Evolutionary conservation across 208 protist genomes (phyloP).

Genomic region (Trypanosomatidae sp.): DNA sequence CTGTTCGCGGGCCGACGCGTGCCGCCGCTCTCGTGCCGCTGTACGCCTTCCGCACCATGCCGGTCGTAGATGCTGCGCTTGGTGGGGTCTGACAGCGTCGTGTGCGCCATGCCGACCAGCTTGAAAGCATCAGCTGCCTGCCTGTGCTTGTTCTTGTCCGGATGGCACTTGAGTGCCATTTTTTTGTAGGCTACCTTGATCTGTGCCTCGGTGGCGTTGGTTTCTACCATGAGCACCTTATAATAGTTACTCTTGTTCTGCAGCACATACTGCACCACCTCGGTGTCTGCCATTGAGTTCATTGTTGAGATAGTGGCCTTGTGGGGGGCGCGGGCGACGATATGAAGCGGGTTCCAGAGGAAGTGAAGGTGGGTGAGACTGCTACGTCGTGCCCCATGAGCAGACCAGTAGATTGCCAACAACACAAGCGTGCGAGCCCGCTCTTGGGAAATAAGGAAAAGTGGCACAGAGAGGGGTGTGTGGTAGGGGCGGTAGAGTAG

Average conservation of each 20-base stretch:
- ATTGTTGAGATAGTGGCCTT: conserved; percentile 22
- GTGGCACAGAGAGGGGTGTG: background rate
- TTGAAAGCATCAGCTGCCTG: conserved; percentile 90
- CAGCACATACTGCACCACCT: conserved; percentile 81
- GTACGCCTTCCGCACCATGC: conserved; percentile 75
- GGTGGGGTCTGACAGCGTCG: conserved; percentile 63
- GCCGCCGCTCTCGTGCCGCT: conserved; percentile 75
- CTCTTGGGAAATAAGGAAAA: background rate
- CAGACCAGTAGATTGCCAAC: background rate
- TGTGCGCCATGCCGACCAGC: conserved; percentile 76
- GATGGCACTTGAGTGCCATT: conserved; percentile 88
- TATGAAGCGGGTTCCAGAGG: background rate
- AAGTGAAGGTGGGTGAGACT: background rate
- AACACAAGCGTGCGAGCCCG: background rate
- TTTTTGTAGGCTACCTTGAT: conserved; percentile 90
- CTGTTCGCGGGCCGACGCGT: conserved; percentile 23
- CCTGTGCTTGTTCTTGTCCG: conserved; percentile 89
- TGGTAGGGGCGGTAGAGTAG: background rate
- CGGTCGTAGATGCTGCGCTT: conserved; percentile 87
- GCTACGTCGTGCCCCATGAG: background rate
- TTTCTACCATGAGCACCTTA: conserved; percentile 70
- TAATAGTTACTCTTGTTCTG: conserved; percentile 80
- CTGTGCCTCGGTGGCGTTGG: conserved; percentile 51
- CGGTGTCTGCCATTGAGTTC: conserved; percentile 59
- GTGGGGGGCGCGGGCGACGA: background rate